phyloP scores from a whole-genome alignment of 768 basidiomycete genomes.

The Leccinellum luteum region DNA sequence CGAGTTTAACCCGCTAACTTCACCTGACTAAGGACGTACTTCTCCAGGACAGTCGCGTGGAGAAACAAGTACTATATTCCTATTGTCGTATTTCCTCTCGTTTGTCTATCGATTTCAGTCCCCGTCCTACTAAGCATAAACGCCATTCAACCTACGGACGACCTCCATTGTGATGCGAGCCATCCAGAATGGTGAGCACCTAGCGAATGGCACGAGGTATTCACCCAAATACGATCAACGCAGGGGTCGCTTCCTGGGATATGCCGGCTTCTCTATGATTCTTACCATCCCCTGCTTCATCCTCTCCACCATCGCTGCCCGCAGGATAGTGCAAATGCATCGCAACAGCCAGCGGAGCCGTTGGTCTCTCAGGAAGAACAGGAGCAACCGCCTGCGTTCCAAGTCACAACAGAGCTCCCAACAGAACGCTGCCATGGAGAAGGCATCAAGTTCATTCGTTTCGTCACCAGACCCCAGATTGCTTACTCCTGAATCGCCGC shows the following conservation, averaged over 20 bases:
- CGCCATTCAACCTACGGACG: constrained; percentile 46
- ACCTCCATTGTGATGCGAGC: constrained; percentile 60
- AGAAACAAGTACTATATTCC: constrained; percentile 42
- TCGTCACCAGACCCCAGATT: constrained; percentile 22
- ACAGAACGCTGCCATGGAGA: neutral
- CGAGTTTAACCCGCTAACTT: neutral
- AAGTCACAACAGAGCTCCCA: neutral
- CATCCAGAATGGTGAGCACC: constrained; percentile 53
- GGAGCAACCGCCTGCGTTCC: neutral
- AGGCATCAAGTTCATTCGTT: constrained; percentile 15
- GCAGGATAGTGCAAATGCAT: constrained; percentile 20
- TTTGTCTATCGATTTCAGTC: constrained; percentile 42
- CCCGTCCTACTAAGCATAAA: constrained; percentile 42
- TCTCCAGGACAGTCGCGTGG: constrained; percentile 49
- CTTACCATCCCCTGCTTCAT: constrained; percentile 51
- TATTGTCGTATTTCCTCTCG: constrained; percentile 46
- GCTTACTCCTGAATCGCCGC: constrained; percentile 9
- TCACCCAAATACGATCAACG: constrained; percentile 1
- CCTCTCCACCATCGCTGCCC: constrained; percentile 35
- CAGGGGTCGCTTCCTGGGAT: constrained; percentile 66
- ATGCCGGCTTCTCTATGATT: constrained; percentile 55
- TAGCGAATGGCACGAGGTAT: neutral
- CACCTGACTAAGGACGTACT: neutral
- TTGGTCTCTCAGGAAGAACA: neutral
- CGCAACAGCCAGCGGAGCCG: constrained; percentile 15